Evolutionary conservation across 1,284 basidiomycete genomes (phyloP).

Genomic region (Calocybe gambosa): DNA sequence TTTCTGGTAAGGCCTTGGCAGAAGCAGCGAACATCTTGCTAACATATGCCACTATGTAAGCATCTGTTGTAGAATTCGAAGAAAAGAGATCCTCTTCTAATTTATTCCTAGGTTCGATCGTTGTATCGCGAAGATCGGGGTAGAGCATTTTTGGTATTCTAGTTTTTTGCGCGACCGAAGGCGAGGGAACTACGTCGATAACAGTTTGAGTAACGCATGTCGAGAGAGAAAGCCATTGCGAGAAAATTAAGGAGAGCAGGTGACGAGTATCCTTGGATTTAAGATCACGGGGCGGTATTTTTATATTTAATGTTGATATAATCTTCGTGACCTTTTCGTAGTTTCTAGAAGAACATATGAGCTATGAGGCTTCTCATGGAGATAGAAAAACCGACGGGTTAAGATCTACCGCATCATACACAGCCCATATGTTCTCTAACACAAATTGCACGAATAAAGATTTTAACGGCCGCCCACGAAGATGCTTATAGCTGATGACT

Average conservation of each 20-base stretch:
- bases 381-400: conserved; percentile 70
- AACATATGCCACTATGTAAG: conserved; percentile 80
- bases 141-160: conserved; percentile 93
- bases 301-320: conserved; percentile 76
- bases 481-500: conserved; percentile 88
- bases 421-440: conserved; percentile 95
- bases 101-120: conserved; percentile 62
- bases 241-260: conserved; percentile 83
- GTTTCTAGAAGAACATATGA: conserved; percentile 50
- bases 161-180: conserved; percentile 73
- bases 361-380: conserved; percentile 60
- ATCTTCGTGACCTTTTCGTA: conserved; percentile 89
- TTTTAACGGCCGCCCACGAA: conserved; percentile 83
- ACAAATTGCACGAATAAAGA: conserved; percentile 99
- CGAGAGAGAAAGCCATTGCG: conserved; percentile 95
- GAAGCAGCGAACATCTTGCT: conserved; percentile 98
- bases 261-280: conserved; percentile 87
- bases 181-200: conserved; percentile 90
- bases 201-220: conserved; percentile 90
- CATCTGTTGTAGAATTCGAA: conserved; percentile 56
- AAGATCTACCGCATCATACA: conserved; percentile 84
- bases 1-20: conserved; percentile 77
- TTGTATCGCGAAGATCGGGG: conserved; percentile 63
- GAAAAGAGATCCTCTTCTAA: conserved; percentile 80
- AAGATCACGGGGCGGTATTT: conserved; percentile 85